Conservation (phyloP, 2,329 filamentous ascomycete species). For the Xenosphaeropsis pyriputrescens region DNA sequence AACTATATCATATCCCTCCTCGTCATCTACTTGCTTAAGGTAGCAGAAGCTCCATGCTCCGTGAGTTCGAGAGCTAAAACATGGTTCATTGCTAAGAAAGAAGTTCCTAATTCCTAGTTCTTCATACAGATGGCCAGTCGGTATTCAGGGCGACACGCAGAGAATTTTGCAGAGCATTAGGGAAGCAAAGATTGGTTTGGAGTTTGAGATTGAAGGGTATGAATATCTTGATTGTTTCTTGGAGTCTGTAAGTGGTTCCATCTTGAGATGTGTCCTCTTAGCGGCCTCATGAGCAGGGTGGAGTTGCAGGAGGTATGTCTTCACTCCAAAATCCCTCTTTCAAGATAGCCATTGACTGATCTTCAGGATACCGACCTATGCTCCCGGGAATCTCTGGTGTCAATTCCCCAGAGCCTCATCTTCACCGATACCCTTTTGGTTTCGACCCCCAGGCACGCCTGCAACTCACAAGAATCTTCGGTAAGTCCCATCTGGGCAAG, state of each 20-base stretch:
- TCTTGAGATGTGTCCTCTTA: not conserved
- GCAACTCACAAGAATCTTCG: conserved; percentile 45
- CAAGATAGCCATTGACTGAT: conserved; percentile 6
- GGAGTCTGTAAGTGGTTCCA: conserved; percentile 7
- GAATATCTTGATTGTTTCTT: conserved; percentile 42
- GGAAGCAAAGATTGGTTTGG: conserved; percentile 39
- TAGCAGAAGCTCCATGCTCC: no score
- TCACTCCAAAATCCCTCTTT: conserved; percentile 5
- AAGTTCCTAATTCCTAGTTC: conserved; percentile 8
- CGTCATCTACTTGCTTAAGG: no score
- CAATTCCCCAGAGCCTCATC: conserved; percentile 43
- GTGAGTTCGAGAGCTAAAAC: no score
- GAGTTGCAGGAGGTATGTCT: not conserved
- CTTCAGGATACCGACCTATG: conserved; percentile 36
- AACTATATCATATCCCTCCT: no score
- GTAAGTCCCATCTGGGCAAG: conserved; percentile 20
- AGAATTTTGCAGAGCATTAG: conserved; percentile 44
- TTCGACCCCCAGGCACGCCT: conserved; percentile 45
- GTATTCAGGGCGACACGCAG: conserved; percentile 42
- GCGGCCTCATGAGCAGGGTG: not conserved
- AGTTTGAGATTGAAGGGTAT: conserved; percentile 28
- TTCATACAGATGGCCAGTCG: conserved; percentile 33
- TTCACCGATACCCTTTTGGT: conserved; percentile 54
- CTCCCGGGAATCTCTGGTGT: conserved; percentile 45
- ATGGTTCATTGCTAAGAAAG: conserved; percentile 26